These are phyloP conservation scores for Caloboletus inedulis DNA, from an alignment of 1,284 basidiomycete genomes.

Conservation along the genomic window DNA sequence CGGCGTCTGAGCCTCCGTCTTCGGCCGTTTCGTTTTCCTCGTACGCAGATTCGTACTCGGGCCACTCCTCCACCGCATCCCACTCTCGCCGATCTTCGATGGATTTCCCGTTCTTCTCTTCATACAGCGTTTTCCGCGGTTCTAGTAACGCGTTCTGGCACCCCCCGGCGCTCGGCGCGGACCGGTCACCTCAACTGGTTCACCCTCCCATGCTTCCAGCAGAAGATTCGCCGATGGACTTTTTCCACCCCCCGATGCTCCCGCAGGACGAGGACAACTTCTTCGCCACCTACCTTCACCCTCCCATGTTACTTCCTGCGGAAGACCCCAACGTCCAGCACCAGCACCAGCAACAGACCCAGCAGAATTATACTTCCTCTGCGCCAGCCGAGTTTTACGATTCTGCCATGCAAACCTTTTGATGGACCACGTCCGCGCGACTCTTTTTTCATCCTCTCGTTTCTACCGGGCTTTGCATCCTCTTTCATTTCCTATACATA, in stretches of 20 bases:
- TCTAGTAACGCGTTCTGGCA: slow-evolving; percentile 66
- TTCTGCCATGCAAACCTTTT: slow-evolving; percentile 30
- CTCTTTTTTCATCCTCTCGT: slow-evolving; percentile 7
- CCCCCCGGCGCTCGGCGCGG: slow-evolving; percentile 59
- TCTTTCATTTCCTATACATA: not conserved
- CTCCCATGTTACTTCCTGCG: slow-evolving; percentile 50
- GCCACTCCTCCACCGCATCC: slow-evolving; percentile 40
- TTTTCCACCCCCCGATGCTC: slow-evolving; percentile 49
- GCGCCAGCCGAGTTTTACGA: slow-evolving; percentile 29
- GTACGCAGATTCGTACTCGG: slow-evolving; percentile 40
- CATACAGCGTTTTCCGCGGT: slow-evolving; percentile 47
- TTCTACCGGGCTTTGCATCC: slow-evolving; percentile 5
- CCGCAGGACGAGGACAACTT: slow-evolving; percentile 51
- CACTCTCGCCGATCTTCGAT: slow-evolving; percentile 52
- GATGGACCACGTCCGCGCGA: slow-evolving; percentile 9
- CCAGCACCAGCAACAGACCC: slow-evolving; percentile 36
- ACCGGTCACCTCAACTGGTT: slow-evolving; percentile 49
- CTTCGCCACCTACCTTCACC: slow-evolving; percentile 54
- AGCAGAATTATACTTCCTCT: slow-evolving; percentile 28
- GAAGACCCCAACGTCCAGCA: slow-evolving; percentile 34
- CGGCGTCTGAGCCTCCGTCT: slow-evolving; percentile 60
- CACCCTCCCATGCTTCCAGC: slow-evolving; percentile 61
- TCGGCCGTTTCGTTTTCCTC: slow-evolving; percentile 56
- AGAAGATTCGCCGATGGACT: slow-evolving; percentile 49
- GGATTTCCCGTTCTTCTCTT: slow-evolving; percentile 58